Percentiles rank a stretch among this genome's conserved stretches.
These are phyloP conservation scores for Aureobasidium pullulans DNA, from an alignment of 2,329 filamentous ascomycete species.

Conservation along the genomic window DNA sequence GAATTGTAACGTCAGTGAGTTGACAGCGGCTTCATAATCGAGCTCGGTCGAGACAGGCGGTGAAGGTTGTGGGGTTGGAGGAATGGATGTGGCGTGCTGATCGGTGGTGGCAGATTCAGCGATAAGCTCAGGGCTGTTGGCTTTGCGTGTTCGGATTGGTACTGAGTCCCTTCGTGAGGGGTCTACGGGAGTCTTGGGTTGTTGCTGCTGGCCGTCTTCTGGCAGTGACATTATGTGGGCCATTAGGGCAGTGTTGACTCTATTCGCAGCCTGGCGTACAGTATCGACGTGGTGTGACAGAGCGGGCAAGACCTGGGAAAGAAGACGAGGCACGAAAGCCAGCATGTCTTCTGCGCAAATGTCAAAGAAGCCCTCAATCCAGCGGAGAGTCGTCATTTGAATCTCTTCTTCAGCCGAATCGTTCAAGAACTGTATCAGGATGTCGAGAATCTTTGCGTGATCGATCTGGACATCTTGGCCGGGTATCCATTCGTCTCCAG, in stretches of 20 bases:
- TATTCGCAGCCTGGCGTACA: slow-evolving; percentile 78
- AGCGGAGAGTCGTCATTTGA: slow-evolving; percentile 79
- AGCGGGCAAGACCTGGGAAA: slow-evolving; percentile 86
- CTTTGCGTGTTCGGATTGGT: slow-evolving; percentile 18
- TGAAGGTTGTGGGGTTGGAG: slow-evolving; percentile 18
- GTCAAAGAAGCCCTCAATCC: slow-evolving; percentile 94
- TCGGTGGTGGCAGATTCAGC: not conserved
- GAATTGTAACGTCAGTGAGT: slow-evolving; percentile 85
- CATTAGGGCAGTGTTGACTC: slow-evolving; percentile 86
- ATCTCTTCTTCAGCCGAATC: slow-evolving; percentile 84
- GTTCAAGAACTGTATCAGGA: slow-evolving; percentile 81
- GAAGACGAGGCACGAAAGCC: slow-evolving; percentile 83
- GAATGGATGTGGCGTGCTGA: not conserved
- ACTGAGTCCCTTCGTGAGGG: slow-evolving; percentile 33
- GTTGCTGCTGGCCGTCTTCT: slow-evolving; percentile 43
- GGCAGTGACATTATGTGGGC: slow-evolving; percentile 89
- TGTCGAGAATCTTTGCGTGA: slow-evolving; percentile 83
- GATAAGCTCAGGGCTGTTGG: not conserved
- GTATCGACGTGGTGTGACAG: slow-evolving; percentile 88
- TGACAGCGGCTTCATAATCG: slow-evolving; percentile 94
- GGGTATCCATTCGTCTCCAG: slow-evolving; percentile 91
- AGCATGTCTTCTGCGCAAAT: slow-evolving; percentile 96
- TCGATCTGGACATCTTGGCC: slow-evolving; percentile 96
- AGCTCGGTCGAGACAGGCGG: slow-evolving; percentile 58
- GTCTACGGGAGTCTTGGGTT: slow-evolving; percentile 12